Evolutionary conservation across 2,329 filamentous ascomycete species (phyloP), one percentile per base, ranked within the genome.

Genomic region (Colletotrichum filicis): DNA sequence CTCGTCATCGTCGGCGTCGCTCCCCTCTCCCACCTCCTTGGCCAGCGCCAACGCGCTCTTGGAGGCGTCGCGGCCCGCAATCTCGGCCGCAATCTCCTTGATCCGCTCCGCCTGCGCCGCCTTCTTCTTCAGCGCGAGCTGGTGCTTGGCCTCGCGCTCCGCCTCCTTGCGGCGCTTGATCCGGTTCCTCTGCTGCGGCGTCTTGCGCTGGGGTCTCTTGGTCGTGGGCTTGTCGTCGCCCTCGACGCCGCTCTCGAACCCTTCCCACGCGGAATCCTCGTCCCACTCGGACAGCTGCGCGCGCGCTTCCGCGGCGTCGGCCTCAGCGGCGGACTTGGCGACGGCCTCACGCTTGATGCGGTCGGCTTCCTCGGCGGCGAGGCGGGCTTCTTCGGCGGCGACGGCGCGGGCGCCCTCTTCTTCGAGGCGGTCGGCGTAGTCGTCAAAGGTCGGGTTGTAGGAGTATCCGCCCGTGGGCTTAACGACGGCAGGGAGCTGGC

Each of bases 201-300:
- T 97, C 86, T 98, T 98, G 78, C 96, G 89, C 82, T 94, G 90
- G 3, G 94, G 93, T 73, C 92, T 88, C 85, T 97, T 98, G 35
- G 53, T 28, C 53, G 75, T 75, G 11, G 77, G 78, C 89, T 85
- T 74, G 24, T 74, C 78, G 37, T 94, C 92, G 77, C 42, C 42
- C 19, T 95, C 92, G 11, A 89, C 90, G 68, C 94, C 95, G 80
- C 94, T 98, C 84, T 98, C 92, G 76, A 95, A 91, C 0, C 94
- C 94, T 82, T 95, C 96, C 95, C 95, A 98, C 16, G 94, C 95
- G 59, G 94, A 97, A 80, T 98, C 95, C 78, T 96, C 94, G 73
- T 97, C 95, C 87, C 91, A 96, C 81, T 91, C 91, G 0, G 90
- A 92, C 71, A 93, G 79, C 62, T 92, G 88, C 3, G 89, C 89